phyloP scores from a whole-genome alignment of 352 stramenopile species.

The Phytophthora sojae region DNA sequence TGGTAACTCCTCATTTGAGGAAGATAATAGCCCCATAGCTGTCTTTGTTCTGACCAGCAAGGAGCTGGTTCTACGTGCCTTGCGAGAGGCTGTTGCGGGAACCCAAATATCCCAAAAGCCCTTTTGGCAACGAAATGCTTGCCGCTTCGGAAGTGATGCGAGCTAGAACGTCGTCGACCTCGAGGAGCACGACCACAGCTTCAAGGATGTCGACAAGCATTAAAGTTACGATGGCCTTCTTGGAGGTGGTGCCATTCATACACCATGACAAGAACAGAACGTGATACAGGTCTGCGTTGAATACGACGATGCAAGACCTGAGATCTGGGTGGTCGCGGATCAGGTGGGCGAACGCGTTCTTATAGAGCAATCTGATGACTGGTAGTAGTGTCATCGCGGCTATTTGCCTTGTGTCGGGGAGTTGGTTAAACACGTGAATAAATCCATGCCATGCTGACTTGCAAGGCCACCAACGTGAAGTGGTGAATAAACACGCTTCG shows the following conservation, averaged over 20 bases:
- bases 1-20: no score
- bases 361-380: not conserved
- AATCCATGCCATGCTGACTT: not conserved
- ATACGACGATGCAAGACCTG: not conserved
- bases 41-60: no score
- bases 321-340: not conserved
- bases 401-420: not conserved
- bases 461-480: not conserved
- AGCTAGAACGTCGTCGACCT: not conserved
- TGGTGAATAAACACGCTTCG: not conserved
- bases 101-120: not conserved
- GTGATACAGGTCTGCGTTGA: constrained; percentile 1
- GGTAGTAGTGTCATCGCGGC: not conserved
- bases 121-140: not conserved
- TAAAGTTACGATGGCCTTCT: not conserved
- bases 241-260: constrained; percentile 1
- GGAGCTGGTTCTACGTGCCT: no score
- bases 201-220: not conserved
- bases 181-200: not conserved
- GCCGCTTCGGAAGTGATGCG: not conserved
- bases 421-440: constrained; percentile 1
- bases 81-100: no score
- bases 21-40: no score
- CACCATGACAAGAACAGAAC: not conserved
- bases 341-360: not conserved